These are phyloP conservation scores for Puya raimondii DNA, from an alignment of 176 grass and related monocot genomes.

Conservation along the genomic window DNA sequence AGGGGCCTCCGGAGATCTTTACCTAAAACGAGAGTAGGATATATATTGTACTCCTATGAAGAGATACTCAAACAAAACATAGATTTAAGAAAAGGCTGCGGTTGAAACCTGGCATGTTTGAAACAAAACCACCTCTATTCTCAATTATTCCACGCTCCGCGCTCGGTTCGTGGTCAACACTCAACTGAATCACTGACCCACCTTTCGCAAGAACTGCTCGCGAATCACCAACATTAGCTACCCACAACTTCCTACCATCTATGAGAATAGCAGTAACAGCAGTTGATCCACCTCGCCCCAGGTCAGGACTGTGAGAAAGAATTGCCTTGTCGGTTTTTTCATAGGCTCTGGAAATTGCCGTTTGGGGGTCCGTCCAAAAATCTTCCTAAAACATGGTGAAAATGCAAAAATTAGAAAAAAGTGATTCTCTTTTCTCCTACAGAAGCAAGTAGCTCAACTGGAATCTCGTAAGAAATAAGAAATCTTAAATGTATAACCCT, in stretches of 20 bases:
- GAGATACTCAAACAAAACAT: background rate
- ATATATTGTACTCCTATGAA: background rate
- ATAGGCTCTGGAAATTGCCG: conserved; percentile 61
- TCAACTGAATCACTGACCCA: conserved; percentile 18
- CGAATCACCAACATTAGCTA: conserved; percentile 34
- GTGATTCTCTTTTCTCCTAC: background rate
- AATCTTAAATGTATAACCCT: too few relatives aligned
- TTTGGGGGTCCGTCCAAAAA: conserved; percentile 65
- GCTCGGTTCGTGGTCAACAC: conserved; percentile 33
- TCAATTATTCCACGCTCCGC: conserved; percentile 28
- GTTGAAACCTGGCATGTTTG: conserved; percentile 26
- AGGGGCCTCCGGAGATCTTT: too few relatives aligned
- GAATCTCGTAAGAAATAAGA: too few relatives aligned
- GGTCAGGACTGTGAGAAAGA: conserved; percentile 64
- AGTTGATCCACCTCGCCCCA: conserved; percentile 54
- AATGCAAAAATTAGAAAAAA: background rate
- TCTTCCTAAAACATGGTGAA: conserved; percentile 54
- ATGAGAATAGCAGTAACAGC: conserved; percentile 34
- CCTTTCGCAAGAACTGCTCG: conserved; percentile 25
- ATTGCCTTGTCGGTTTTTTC: conserved; percentile 84
- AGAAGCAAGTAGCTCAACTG: too few relatives aligned
- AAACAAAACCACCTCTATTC: conserved; percentile 31
- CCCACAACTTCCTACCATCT: conserved; percentile 26
- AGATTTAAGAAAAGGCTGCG: background rate
- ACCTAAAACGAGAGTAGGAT: too few relatives aligned